Conservation (phyloP, 768 basidiomycete genomes). For the Trametes gibbosa region DNA sequence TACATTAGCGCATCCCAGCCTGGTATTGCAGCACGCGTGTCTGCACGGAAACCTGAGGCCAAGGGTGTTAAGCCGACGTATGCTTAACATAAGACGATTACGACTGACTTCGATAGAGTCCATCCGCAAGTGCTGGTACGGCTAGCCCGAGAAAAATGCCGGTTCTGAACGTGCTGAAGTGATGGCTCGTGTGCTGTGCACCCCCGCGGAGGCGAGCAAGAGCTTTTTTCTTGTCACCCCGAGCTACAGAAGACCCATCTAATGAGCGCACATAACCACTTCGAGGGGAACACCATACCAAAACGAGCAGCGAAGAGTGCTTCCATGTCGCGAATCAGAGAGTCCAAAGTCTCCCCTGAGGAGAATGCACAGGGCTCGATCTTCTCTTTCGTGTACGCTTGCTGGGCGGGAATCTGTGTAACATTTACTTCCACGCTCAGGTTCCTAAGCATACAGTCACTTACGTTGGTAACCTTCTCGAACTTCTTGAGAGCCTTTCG, state of each 20-base stretch:
- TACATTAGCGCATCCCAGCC: conserved; percentile 74
- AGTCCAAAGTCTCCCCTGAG: conserved; percentile 54
- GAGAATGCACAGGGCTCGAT: conserved; percentile 69
- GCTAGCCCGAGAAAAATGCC: conserved; percentile 73
- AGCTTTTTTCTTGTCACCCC: conserved; percentile 80
- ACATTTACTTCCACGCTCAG: neutral
- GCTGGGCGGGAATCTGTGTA: conserved; percentile 62
- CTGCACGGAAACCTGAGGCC: conserved; percentile 50
- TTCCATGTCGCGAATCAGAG: conserved; percentile 76
- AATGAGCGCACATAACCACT: neutral
- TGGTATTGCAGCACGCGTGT: conserved; percentile 53
- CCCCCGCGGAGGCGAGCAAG: conserved; percentile 59
- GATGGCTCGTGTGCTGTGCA: conserved; percentile 51
- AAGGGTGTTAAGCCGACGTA: too few species aligned
- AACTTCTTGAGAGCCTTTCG: conserved; percentile 85
- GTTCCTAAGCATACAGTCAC: neutral
- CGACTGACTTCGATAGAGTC: conserved; percentile 58
- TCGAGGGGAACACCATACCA: conserved; percentile 43
- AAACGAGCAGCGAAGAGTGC: conserved; percentile 74
- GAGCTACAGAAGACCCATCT: conserved; percentile 32
- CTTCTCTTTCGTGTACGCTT: conserved; percentile 80
- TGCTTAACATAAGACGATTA: neutral
- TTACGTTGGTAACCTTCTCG: conserved; percentile 71
- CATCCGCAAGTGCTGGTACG: conserved; percentile 63
- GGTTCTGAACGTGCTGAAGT: conserved; percentile 71